Base-by-base conservation (phyloP, 1,284 basidiomycete genomes). In the Coniferiporia weirii region DNA sequence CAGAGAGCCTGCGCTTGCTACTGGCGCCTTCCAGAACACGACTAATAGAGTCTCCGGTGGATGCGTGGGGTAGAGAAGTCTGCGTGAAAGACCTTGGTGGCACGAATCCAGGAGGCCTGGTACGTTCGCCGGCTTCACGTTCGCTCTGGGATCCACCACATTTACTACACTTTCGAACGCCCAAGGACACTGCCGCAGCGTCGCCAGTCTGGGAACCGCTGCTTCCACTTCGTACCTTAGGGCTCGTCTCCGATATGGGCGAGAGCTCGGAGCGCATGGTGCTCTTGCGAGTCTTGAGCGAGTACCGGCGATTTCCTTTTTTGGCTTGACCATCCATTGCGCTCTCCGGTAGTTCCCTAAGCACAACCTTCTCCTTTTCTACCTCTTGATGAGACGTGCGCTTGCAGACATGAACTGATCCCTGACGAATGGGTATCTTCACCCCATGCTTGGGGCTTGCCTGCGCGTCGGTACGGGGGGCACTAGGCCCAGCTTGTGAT, bases 221-320 rank as follows among this genome's bases (percentile, higher is more conserved):
- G 19, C n/a, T 44, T 40, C 17, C 38, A 17, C 20, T 43, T 17
- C 13, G 53, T 4, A 19, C 53, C 4, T 40, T 22, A n/a, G 44
- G 17, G 19, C 53, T 20, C 8, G 20, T 10, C 9, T 54, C 53
- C n/a, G 43, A 35, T 15, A 22, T 17, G 22, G 7, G 40, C 10
- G 40, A 46, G 22, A 54, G 53, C 43, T 46, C 53, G 27, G 17
- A 54, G 13, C 22, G 43, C 22, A 54, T 46, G 22, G 53, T 54
- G 32, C 15, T 32, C 53, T 22, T 54, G 27, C 53, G 53, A 40
- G 40, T 15, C 53, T 7, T 46, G 22, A 27, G 17, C 12, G 40
- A 34, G 22, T 27, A 46, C 13, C 34, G 40, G 27, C 53, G 53
- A 10, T 32, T 27, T 32, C 17, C 32, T 13, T 17, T 15, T 34